Evolutionary conservation across 352 stramenopile genomes (phyloP).

Genomic region (Phytophthora pseudosyringae): DNA sequence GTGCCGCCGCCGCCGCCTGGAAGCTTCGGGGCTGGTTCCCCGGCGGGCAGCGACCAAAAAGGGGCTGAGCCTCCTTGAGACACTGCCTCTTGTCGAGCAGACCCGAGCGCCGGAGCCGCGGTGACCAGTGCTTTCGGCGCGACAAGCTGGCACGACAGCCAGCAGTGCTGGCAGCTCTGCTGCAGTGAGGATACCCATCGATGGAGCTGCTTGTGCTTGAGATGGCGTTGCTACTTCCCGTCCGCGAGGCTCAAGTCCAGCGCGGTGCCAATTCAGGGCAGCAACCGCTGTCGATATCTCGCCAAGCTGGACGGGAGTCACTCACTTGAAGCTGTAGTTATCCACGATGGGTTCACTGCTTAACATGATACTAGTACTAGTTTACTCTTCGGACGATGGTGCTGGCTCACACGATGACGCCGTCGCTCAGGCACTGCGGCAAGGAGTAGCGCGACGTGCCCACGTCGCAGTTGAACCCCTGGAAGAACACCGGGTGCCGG

Average conservation of each 20-base stretch:
- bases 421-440: constrained; percentile 12
- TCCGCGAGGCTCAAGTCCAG: not conserved
- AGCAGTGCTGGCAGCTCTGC: not conserved
- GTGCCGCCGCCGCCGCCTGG: not conserved
- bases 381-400: constrained; percentile 15
- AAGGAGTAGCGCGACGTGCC: constrained; percentile 34
- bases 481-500: constrained; percentile 45
- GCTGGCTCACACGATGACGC: constrained; percentile 28
- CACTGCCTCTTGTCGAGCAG: constrained; percentile 24
- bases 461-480: constrained; percentile 38
- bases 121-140: constrained; percentile 17
- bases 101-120: constrained; percentile 1
- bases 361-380: constrained; percentile 32
- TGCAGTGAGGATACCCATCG: constrained; percentile 3
- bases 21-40: constrained; percentile 38
- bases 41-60: constrained; percentile 11
- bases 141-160: constrained; percentile 22
- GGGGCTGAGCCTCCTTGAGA: constrained; percentile 25
- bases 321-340: not conserved
- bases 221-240: not conserved
- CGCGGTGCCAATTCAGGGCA: not conserved
- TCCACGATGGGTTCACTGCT: constrained; percentile 6
- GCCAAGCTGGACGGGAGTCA: not conserved
- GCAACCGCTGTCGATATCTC: constrained; percentile 12
- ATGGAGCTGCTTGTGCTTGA: constrained; percentile 4